phyloP scores from a whole-genome alignment of 257 asterid genomes.

The Schizonepeta tenuifolia region DNA sequence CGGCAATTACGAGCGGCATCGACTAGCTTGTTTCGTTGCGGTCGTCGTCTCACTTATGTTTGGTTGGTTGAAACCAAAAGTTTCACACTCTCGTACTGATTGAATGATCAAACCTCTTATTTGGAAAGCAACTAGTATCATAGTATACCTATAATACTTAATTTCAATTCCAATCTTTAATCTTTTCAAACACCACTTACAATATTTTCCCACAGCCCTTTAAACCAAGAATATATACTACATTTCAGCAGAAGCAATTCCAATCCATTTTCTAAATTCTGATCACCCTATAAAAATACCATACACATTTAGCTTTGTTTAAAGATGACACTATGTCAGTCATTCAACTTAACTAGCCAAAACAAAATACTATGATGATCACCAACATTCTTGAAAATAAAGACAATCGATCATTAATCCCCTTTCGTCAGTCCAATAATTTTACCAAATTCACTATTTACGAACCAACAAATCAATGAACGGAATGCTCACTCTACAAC shows the following conservation, averaged over 20 bases:
- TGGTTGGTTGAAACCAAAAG: no score
- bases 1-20: no score
- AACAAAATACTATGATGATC: neutral
- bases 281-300: neutral
- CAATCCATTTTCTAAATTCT: neutral
- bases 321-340: neutral
- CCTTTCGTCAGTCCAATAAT: constrained; percentile 4
- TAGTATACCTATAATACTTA: no score
- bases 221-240: no score
- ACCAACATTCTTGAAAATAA: neutral
- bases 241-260: neutral
- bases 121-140: no score
- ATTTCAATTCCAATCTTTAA: no score
- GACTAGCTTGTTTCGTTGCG: no score
- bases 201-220: no score
- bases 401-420: neutral
- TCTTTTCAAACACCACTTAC: no score
- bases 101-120: no score
- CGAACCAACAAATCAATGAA: constrained; percentile 27
- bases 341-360: neutral
- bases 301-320: neutral
- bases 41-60: no score
- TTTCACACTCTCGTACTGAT: no score
- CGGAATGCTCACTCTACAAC: constrained; percentile 18
- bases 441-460: constrained; percentile 15